Evolutionary conservation across 495 filamentous ascomycete species (phyloP), one percentile per base, ranked within the genome.

Genomic region (Talaromyces proteolyticus): DNA sequence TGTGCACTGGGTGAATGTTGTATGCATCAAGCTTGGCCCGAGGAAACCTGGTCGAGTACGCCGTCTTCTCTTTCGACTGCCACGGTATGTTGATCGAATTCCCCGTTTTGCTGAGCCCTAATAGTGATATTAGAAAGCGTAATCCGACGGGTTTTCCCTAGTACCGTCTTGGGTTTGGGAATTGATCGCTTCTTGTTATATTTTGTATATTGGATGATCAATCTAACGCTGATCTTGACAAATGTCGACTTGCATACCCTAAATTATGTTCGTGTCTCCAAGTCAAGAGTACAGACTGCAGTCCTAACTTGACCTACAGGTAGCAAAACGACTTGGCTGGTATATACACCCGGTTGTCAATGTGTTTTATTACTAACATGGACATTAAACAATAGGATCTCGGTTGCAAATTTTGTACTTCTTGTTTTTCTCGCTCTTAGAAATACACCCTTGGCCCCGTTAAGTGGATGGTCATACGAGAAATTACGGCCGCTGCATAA

Each of bases 401-500:
- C 72, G 2, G 57, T 79, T 4, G 65, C 56, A 26, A 85, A 83
- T 51, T 54, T 80, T 47, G 68, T 63, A 14, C 63, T 85, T 21
- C 66, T 81, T 21, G 70, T 81, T 12, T 82, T 84, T 44, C 66
- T 85, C 21, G 74, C 77, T 3, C 63, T 85, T 49, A 81, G 79
- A 49, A 82, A 84, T 54, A 83, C 78, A 0, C 81, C 81, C 24
- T 55, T 85, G 17, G 75, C 79, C 23, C 66, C 75, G 25, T 52
- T 85, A 20, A 78, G 75, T 8, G 74, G 75, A 16, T 76, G 76
- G 42, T 82, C 80, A 7, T 83, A 85, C 56, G 81, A 85, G 50
- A 64, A 75, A 17, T 70, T 85, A 25, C 83, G 82, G 51, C 69
- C 70, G 24, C 71, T 85, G 17, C 81, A 85, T 58, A 75, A 75